Evolutionary conservation across 441 rosid genomes (phyloP).

Genomic region (Capsella rubella): DNA sequence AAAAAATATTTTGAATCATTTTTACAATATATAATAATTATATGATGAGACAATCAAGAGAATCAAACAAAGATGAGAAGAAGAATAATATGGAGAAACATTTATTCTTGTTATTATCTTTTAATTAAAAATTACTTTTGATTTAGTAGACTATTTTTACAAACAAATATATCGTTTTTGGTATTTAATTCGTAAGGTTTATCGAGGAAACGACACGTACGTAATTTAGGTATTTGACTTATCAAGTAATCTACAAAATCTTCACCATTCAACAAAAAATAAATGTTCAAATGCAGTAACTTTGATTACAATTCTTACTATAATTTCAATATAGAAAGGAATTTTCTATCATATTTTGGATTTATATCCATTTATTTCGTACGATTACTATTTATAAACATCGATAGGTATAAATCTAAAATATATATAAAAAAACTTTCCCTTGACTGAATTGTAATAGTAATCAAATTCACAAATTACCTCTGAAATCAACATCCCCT

Average conservation of each 20-base stretch:
- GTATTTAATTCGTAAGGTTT: not conserved
- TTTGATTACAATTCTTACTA: not conserved
- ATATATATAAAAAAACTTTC: too few relatives aligned
- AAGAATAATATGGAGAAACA: not conserved
- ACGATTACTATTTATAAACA: not conserved
- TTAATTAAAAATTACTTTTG: too few relatives aligned
- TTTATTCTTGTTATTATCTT: too few relatives aligned
- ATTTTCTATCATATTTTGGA: not conserved
- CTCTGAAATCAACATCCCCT: not conserved
- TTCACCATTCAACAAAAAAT: not conserved
- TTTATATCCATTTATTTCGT: not conserved
- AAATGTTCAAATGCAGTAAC: not conserved
- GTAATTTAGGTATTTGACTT: not conserved
- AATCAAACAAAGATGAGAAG: not conserved
- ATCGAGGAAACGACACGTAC: not conserved
- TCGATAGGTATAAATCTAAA: not conserved
- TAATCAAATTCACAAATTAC: not conserved
- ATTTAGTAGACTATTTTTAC: not conserved
- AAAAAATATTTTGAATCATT: too few relatives aligned
- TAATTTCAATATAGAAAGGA: not conserved
- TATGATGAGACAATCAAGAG: not conserved
- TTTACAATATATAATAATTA: too few relatives aligned
- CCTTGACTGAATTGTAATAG: not conserved
- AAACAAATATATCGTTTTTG: not conserved
- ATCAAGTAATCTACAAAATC: not conserved